Base-by-base conservation (phyloP, 2,329 filamentous ascomycete genomes). In the Colletotrichum cordylinicola region DNA sequence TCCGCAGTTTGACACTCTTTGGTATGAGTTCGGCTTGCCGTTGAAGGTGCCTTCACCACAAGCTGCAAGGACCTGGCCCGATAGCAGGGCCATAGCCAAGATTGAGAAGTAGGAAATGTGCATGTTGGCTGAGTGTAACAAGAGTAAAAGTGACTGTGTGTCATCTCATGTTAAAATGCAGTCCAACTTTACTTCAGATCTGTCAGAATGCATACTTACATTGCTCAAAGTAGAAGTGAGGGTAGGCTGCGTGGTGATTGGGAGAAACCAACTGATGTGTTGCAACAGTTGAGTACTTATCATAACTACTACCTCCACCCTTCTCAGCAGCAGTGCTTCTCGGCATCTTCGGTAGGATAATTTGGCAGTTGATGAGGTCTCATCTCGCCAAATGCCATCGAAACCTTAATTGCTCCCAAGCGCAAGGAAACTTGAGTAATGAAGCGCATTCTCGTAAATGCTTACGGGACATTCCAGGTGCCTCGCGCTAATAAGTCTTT, bases 111-210 rank as follows among this genome's bases (percentile, higher is more conserved):
- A 29, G 0, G 31, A 15, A 62, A 31, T 35, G 12, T 6, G 9
- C 60, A 37, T 62, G 31, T 18, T 62, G 60, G 3, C 27, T 58
- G 12, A 1, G 10, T 52, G 43, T 1, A 4, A 52, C 12, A 8
- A 13, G 4, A 52, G 1, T 0, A 8, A 21, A 52, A 2, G 2
- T 13, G n/a, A 21, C n/a, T 24, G 12, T 52, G n/a, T 4, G n/a
- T 4, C 43, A 13, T 13, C 0, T 2, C 0, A 6, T 52, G 4
- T 21, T 1, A 52, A 21, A 3, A 1, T 52, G 43, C 1, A 21
- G n/a, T 21, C n/a, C 43, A 12, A 2, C 2, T 3, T 12, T 2
- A 21, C 18, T 13, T 48, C 0, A 8, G 2, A 21, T 2, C n/a
- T 48, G 43, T 48, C 2, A 21, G 10, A 48, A 48, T 21, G 6